Base-by-base conservation (phyloP, 2,329 filamentous ascomycete species). In the Albifimbria verrucaria region DNA sequence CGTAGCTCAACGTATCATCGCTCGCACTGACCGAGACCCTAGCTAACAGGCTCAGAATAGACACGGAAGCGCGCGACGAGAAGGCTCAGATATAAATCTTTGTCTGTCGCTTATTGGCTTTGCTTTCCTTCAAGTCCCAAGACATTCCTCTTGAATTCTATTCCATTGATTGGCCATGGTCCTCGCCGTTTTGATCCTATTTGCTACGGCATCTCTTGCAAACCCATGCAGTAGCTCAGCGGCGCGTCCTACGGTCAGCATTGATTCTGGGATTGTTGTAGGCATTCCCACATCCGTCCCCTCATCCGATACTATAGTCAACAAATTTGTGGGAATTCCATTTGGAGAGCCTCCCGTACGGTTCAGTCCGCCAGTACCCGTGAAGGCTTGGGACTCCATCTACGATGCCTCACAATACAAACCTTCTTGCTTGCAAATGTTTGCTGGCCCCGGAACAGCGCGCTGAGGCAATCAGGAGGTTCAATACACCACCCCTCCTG, bases 281-380 rank as follows among this genome's bases (percentile, higher is more conserved):
- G 60, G 62, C 1, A 64, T 55, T 3, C 47, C 53, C 7, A 58
- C 58, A 1, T 50, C 58, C 1, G 25, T 62, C 12, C 55, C 59
- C 0, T 25, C 57, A 4, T 58, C 62, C 11, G 48, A 57, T 2
- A 41, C 39, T 7, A 45, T 49, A 0, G 61, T 70, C 20, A 62
- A 62, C 21, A 59, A 63, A 10, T 70, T 64, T 20, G 61, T 69
- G 4, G 68, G 67, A 0, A 64, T 70, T 10, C 67, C 66, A 11
- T 70, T 64, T 18, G 68, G 58, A 2, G 57, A 58, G 15, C 51
- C 59, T 2, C 62, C 67, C 1, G 28, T 63, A 6, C 64, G 65
- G 3, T 68, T 67, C 50, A 52, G 54, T 2, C 52, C 60, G 0
- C 57, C 65, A 1, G 10, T 57, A 11, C 59, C 58, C 2, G 57